Evolutionary conservation across 2,329 filamentous ascomycete genomes (phyloP).

Genomic region (Colletotrichum sp.): DNA sequence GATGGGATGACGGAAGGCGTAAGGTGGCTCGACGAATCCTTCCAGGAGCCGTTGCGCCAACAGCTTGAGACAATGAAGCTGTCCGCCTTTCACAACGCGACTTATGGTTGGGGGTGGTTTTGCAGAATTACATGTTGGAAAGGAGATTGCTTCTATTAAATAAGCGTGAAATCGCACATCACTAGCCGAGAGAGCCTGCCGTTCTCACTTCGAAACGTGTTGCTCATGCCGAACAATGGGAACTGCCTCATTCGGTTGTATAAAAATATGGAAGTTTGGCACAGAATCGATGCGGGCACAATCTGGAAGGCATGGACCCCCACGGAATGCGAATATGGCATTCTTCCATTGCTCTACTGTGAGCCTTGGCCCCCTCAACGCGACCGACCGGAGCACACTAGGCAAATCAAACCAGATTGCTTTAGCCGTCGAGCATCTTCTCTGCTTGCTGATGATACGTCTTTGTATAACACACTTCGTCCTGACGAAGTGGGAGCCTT

Average conservation of each 20-base stretch:
- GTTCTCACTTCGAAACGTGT: too few species aligned
- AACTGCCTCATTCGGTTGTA: not conserved
- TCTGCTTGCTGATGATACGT: accelerated
- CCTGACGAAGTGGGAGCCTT: too few species aligned
- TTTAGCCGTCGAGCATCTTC: not conserved
- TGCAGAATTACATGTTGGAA: not conserved
- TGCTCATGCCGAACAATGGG: too few species aligned
- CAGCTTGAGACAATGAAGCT: too few species aligned
- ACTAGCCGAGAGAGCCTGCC: too few species aligned
- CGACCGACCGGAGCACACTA: too few species aligned
- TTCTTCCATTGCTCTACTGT: not conserved
- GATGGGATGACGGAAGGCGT: not conserved
- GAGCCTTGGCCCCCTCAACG: too few species aligned
- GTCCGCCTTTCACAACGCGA: not conserved
- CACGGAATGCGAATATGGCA: not conserved
- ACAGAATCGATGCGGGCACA: not conserved
- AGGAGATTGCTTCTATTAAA: not conserved
- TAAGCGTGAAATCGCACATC: too few species aligned
- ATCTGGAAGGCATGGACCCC: not conserved
- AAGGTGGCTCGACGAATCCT: not conserved
- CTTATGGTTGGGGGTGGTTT: not conserved
- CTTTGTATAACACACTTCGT: accelerated
- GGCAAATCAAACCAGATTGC: too few species aligned
- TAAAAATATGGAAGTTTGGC: not conserved
- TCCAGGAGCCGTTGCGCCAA: not conserved